These are phyloP conservation scores for Mycosphaerella sp. DNA, from an alignment of 2,329 filamentous ascomycete genomes.

Conservation along the genomic window DNA sequence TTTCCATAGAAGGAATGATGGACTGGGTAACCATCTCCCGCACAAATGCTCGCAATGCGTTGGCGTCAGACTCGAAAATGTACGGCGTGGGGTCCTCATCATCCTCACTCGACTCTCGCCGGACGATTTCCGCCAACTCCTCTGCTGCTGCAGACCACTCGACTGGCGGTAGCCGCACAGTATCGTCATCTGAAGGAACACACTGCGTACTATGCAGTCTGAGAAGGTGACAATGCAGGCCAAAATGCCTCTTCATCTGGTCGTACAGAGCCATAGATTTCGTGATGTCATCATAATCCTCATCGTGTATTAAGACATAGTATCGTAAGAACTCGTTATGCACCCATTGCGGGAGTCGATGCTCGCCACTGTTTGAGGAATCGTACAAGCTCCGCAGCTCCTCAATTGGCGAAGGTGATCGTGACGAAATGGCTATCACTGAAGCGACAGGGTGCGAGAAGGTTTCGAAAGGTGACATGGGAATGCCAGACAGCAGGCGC, in stretches of 20 bases:
- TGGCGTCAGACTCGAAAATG: slow-evolving; percentile 87
- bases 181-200: slow-evolving; percentile 85
- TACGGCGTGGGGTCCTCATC: slow-evolving; percentile 67
- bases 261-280: slow-evolving; percentile 89
- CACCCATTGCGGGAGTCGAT: slow-evolving; percentile 73
- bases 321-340: slow-evolving; percentile 89
- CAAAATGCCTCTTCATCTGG: slow-evolving; percentile 98
- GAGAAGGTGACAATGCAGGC: slow-evolving; percentile 87
- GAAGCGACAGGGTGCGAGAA: slow-evolving; percentile 92
- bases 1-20: slow-evolving; percentile 92
- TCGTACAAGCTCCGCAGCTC: slow-evolving; percentile 77
- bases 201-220: slow-evolving; percentile 78
- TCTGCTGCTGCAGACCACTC: slow-evolving; percentile 88
- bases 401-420: slow-evolving; percentile 76
- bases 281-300: slow-evolving; percentile 87
- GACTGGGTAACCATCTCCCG: slow-evolving; percentile 95
- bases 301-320: slow-evolving; percentile 93
- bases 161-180: slow-evolving; percentile 68
- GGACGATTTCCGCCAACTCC: slow-evolving; percentile 65
- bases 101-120: slow-evolving; percentile 51
- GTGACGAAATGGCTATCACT: slow-evolving; percentile 90
- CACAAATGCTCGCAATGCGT: slow-evolving; percentile 79
- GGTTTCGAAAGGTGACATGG: slow-evolving; percentile 78
- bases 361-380: slow-evolving; percentile 71
- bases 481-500: slow-evolving; percentile 70